Evolutionary conservation across 306 rosid species (phyloP), one percentile per base, ranked within the genome.

Genomic region (Gleditsia sinensis): DNA sequence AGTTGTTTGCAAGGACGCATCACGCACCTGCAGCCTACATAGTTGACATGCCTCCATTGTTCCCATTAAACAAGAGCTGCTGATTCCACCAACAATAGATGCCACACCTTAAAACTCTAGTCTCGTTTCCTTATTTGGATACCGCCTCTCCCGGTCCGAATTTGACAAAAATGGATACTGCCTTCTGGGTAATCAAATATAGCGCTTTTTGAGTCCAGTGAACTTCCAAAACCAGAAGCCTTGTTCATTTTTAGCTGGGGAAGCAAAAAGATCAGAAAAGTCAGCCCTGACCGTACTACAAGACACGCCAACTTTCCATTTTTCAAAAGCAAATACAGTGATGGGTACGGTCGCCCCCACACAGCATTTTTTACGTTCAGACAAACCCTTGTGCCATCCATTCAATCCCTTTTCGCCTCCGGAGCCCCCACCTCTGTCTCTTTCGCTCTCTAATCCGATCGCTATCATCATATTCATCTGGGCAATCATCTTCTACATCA

Each of bases 341-440:
- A 64, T 24, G 65, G 66, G 3, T 30, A 20, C 34, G 16, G 33
- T 70, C 19, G 53, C 77, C 74, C 74, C 36, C 65, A 42, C 43
- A 45, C 64, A 48, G 39, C 77, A 67, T 65, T 27, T 83, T 71
- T 37, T 51, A 42, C 7, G 55, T 75, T 45, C 3, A 79, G 77
- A 83, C 83, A 78, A 75, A 48, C 40, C 55, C 82, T 32, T 72
- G 61, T 69, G 78, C 45, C 57, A 51, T 62, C 82, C 62, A 71
- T 83, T 79, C 69, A 65, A 24, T 11, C 63, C 73, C 79, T 83
- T 83, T 83, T 71, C 17, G 36, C 69, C 75, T 33, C 51, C 24
- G 0, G 0, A 5, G 46, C 37, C 68, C 78, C 46, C 63, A 19
- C 78, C 71, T 28, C 66, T 36, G 21, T 80, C 76, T 67, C 19